Evolutionary conservation across 371 early-diverging fungal genomes (phyloP), one percentile per base, ranked within the genome.

Genomic region (Parasitella parasitica): DNA sequence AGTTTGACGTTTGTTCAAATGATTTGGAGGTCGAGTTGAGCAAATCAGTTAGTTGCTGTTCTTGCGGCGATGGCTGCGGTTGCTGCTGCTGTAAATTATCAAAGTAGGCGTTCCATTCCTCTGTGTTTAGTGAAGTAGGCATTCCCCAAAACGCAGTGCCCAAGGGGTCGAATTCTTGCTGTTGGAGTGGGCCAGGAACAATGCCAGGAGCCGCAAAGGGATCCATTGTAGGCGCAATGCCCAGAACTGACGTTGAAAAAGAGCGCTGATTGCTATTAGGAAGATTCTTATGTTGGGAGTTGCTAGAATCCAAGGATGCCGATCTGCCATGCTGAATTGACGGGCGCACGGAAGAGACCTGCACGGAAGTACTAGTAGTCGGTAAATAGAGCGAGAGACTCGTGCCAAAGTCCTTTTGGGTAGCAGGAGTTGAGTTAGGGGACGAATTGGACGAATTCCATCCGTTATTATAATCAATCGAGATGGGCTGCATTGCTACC

Each of bases 201-300:
- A 72, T 70, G 4, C 63, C 79, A 12, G 76, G 73, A 11, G 76
- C 74, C 6, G 68, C 72, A 70, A 77, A 77, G 20, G 74, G 74
- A 64, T 77, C 77, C 54, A 69, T 63, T 1, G 71, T 63, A 1
- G 74, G 57, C 6, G 54, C 57, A 22, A 50, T 65, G 27, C 46
- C 53, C 6, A 36, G 37, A 4, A 51, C 32, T 22, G 56, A 38
- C 12, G 46, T 46, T 51, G 63, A 56, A 22, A 43, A 39, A 5
- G 61, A 52, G 5, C 26, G 39, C 26, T 24, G 59, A 22, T 6
- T 49, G 28, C 28, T 26, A 11, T 12, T 36, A 22, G 9, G 24
- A 1, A 28, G 41, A 22, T 43, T 32, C 26, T 55, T 56, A 9
- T 43, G 27, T 11, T 28, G n/a, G n/a, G n/a, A 20, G 13, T 16